Conservation (phyloP, 345 rosid genomes). For the Sonneratia alba region DNA sequence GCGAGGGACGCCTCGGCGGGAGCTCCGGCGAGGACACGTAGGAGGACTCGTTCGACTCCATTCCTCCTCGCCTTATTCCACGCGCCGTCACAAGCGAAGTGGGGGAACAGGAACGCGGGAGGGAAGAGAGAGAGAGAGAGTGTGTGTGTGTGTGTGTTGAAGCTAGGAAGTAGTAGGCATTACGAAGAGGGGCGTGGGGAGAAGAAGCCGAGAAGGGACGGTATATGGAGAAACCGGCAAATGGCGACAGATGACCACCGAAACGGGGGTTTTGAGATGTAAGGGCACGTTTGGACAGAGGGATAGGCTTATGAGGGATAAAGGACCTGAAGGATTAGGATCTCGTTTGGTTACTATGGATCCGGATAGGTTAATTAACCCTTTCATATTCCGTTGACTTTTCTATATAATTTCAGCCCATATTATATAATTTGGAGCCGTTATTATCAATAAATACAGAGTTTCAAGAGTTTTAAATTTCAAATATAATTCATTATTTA, state of each 20-base stretch:
- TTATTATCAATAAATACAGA: too few relatives aligned
- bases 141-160: neutral
- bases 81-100: neutral
- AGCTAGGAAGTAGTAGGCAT: slow-evolving; percentile 1
- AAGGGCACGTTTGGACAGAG: too few relatives aligned
- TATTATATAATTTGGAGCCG: too few relatives aligned
- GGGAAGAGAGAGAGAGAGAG: neutral
- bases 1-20: slow-evolving; percentile 51
- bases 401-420: too few relatives aligned
- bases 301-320: too few relatives aligned
- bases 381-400: too few relatives aligned
- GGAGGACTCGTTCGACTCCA: slow-evolving; percentile 91
- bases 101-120: neutral
- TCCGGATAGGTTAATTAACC: too few relatives aligned
- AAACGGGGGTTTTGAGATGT: slow-evolving; percentile 2
- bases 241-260: neutral
- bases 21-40: slow-evolving; percentile 76
- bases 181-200: neutral
- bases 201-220: neutral
- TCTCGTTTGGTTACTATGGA: too few relatives aligned
- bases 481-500: too few relatives aligned
- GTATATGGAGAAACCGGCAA: neutral
- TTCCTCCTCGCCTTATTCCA: slow-evolving; percentile 9
- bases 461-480: too few relatives aligned
- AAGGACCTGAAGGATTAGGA: too few relatives aligned